phyloP scores from a whole-genome alignment of 2,329 filamentous ascomycete species.

The Colletotrichum theobromicola region DNA sequence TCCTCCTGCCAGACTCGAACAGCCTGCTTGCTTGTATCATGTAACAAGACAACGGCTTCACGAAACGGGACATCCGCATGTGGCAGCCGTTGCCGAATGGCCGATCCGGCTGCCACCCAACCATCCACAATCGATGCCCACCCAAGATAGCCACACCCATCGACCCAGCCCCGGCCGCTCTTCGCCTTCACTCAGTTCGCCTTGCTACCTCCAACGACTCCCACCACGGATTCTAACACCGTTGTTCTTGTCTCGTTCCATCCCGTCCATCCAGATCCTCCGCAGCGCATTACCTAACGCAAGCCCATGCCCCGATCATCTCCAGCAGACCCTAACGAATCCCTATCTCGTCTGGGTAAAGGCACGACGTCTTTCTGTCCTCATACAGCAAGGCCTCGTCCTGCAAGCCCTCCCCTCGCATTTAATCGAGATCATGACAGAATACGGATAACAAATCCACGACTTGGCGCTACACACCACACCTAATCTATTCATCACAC shows the following conservation, averaged over 20 bases:
- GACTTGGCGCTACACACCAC: slow-evolving; percentile 1
- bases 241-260: background rate
- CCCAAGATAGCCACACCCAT: background rate
- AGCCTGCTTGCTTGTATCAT: background rate
- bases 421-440: slow-evolving; percentile 19
- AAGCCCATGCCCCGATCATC: background rate
- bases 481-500: slow-evolving; percentile 5
- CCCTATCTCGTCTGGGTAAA: background rate
- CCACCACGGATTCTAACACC: background rate
- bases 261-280: background rate
- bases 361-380: background rate
- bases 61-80: background rate
- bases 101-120: slow-evolving; percentile 13
- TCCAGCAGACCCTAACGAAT: background rate
- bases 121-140: background rate
- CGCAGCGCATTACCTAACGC: background rate
- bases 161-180: background rate
- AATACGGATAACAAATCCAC: background rate
- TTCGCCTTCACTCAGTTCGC: background rate
- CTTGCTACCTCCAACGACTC: background rate
- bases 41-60: background rate
- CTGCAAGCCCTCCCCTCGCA: background rate
- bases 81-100: slow-evolving; percentile 15
- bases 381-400: slow-evolving; percentile 1
- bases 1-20: background rate